Conservation (phyloP, 2,329 filamentous ascomycete genomes). For the Metarhizium humberi region DNA sequence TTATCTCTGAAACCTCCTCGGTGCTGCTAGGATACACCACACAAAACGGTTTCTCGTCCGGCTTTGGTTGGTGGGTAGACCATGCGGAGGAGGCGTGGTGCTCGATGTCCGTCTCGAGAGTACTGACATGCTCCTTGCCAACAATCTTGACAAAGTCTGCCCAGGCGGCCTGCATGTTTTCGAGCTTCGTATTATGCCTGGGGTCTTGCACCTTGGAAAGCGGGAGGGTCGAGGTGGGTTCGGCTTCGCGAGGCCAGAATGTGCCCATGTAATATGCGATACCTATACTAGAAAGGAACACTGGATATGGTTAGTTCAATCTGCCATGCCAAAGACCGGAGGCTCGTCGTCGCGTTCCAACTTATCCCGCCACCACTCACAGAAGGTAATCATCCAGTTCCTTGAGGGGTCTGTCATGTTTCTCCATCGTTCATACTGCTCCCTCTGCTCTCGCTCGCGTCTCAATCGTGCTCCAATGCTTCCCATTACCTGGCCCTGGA, state of each 20-base stretch:
- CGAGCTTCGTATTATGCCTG: slow-evolving; percentile 47
- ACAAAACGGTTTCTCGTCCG: slow-evolving; percentile 49
- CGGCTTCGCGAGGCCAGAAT: slow-evolving; percentile 39
- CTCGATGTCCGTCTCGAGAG: slow-evolving; percentile 42
- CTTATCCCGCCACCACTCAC: slow-evolving; percentile 27
- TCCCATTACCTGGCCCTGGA: slow-evolving; percentile 51
- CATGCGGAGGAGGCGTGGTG: slow-evolving; percentile 52
- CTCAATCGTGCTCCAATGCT: slow-evolving; percentile 45
- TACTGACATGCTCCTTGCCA: slow-evolving; percentile 57
- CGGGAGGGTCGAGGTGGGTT: slow-evolving; percentile 49
- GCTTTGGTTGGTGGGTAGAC: slow-evolving; percentile 47
- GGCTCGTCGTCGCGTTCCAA: slow-evolving; percentile 1
- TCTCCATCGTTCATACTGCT: slow-evolving; percentile 36
- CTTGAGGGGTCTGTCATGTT: slow-evolving; percentile 30
- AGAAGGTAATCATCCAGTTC: slow-evolving; percentile 44
- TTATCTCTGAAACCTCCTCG: slow-evolving; percentile 74
- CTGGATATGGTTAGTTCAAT: slow-evolving; percentile 21
- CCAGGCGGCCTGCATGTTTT: slow-evolving; percentile 61
- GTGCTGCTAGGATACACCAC: slow-evolving; percentile 71
- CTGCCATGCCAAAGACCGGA: background rate
- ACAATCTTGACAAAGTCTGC: slow-evolving; percentile 57
- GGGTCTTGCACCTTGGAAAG: slow-evolving; percentile 41
- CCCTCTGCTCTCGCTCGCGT: slow-evolving; percentile 44
- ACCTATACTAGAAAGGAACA: slow-evolving; percentile 41
- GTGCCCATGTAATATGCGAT: slow-evolving; percentile 52